Evolutionary conservation across 2,329 filamentous ascomycete genomes (phyloP), one percentile per base, ranked within the genome.

Genomic region (Bipolaris oryzae): DNA sequence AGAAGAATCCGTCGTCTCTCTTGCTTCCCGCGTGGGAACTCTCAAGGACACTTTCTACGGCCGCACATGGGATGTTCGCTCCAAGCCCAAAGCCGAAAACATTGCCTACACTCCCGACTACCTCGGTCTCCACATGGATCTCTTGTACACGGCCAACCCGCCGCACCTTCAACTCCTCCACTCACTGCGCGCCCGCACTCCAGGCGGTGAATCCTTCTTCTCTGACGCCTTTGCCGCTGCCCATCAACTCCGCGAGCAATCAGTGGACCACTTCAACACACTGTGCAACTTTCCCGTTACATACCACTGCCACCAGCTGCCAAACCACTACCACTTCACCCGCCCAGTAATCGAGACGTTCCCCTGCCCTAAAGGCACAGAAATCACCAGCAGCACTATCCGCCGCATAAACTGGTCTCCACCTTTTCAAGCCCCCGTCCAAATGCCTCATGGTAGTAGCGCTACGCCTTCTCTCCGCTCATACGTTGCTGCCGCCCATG

Each of bases 21-120:
- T 98, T 55, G 89, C 87, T 2, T 80, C 82, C 3, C 85, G 87
- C 49, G 90, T 98, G 57, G 93, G 92, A 1, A 85, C 85, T 33
- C 78, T 97, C 23, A 89, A 92, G 69, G 87, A 92, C 67, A 95
- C 93, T 7, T 95, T 98, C 72, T 98, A 98, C 75, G 95, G 95
- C 39, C 81, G 84, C 65, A 96, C 92, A 0, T 98, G 93, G 87
- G 90, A 97, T 75, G 94, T 98, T 11, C 85, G 87, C 51, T 91
- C 88, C 3, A 89, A 96, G 50, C 88, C 89, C 1, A 76, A 91
- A 53, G 91, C 93, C 21, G 92, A 94, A 72, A 98, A 98, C 73
- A 90, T 97, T 3, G 94, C 95, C 20, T 82, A 98, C 78, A 97
- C 94, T 1, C 88, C 85, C 69, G 84, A 88, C 46, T 88, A 88